A percentile compares a stretch with the other conserved stretches of the same genome.
Evolutionary conservation across 148 eudicot genomes (phyloP).

Genomic region (Selenicereus undatus): DNA sequence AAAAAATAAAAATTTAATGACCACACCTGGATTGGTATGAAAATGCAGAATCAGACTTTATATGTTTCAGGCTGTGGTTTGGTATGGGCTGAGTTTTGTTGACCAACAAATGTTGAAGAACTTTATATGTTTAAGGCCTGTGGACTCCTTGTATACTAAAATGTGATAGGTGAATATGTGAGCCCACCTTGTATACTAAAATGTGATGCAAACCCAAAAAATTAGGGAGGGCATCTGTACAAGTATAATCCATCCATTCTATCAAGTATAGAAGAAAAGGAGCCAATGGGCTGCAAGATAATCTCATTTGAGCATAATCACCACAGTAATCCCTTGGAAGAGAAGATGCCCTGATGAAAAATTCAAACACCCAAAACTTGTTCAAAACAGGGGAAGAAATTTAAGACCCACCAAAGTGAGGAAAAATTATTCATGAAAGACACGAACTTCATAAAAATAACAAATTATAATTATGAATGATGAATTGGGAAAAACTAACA

Average conservation of each 20-base stretch:
- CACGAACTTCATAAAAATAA: no score
- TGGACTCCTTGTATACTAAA: no score
- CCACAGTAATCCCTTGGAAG: constrained; percentile 63
- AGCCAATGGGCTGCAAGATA: constrained; percentile 73
- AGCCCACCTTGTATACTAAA: constrained; percentile 55
- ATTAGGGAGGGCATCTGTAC: constrained; percentile 60
- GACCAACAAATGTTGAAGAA: no score
- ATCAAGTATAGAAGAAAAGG: constrained; percentile 61
- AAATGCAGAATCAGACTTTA: no score
- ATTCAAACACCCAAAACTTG: not conserved
- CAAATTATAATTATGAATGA: no score
- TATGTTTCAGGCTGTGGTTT: no score
- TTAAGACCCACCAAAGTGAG: not conserved
- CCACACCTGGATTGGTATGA: no score
- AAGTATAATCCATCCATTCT: constrained; percentile 85
- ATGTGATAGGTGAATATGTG: not conserved
- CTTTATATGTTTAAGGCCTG: no score
- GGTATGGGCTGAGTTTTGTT: no score
- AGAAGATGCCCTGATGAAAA: constrained; percentile 64
- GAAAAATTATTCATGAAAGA: no score
- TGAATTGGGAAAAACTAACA: constrained; percentile 39
- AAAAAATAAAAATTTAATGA: no score
- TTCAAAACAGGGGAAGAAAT: not conserved
- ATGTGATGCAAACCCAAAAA: constrained; percentile 73
- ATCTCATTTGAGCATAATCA: constrained; percentile 69